phyloP scores from a whole-genome alignment of 2,329 filamentous ascomycete genomes.

The Ascochyta pisi region DNA sequence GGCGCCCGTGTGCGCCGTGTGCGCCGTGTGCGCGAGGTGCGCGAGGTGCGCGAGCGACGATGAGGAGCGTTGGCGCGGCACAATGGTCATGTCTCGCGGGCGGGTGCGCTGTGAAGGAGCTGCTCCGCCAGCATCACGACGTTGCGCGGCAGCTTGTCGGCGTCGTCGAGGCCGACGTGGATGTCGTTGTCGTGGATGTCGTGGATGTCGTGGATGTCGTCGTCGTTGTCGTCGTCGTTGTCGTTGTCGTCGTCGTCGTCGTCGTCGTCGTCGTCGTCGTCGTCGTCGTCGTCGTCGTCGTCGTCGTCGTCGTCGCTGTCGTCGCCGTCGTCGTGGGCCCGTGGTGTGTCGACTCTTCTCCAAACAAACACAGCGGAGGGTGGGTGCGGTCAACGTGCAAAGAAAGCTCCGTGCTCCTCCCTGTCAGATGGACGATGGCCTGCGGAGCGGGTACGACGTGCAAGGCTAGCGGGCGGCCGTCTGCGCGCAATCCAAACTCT shows the following conservation, averaged over 20 bases:
- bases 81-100: constrained; percentile 38
- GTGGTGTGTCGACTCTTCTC: no score
- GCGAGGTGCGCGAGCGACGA: constrained; percentile 32
- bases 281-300: not conserved
- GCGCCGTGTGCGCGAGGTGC: no score
- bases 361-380: not conserved
- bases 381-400: no score
- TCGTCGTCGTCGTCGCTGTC: constrained; percentile 1
- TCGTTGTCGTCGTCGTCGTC: constrained; percentile 5
- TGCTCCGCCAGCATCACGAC: constrained; percentile 38
- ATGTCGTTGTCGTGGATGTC: no score
- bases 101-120: constrained; percentile 20
- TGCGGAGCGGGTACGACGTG: constrained; percentile 3
- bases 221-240: not conserved
- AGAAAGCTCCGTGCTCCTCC: no score
- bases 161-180: no score
- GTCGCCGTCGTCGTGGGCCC: not conserved
- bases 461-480: not conserved
- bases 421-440: not conserved
- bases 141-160: constrained; percentile 25
- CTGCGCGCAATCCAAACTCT: not conserved
- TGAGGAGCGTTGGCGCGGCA: constrained; percentile 40
- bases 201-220: not conserved
- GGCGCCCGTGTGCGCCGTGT: constrained; percentile 20
- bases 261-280: constrained; percentile 6